Base-by-base conservation (phyloP, 1,284 basidiomycete genomes). In the Apiotrichum gracile region DNA sequence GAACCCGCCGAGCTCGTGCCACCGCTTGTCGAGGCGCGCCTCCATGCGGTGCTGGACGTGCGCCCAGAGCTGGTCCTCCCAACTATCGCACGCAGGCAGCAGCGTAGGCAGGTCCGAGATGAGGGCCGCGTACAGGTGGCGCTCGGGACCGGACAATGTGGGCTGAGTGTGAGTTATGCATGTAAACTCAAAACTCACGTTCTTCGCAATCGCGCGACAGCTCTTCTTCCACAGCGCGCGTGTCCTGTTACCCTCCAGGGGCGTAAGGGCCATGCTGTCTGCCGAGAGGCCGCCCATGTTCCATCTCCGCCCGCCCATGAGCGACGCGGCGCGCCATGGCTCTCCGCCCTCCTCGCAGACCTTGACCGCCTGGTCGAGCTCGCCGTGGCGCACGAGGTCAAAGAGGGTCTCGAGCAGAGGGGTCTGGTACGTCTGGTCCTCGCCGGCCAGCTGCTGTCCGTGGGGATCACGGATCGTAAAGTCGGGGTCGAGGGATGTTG, bases 61-160 rank as follows among this genome's bases (percentile, higher is more conserved):
- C 1, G 89, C 90, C 96, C 94, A 99, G 0, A 97, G 79, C 61
- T 91, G 84, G 67, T 98, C 94, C 69, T 93, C 87, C 92, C 93
- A 99, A 25, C 85, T 87, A 33, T 85, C 77, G 67, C 91, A 93
- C 5, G 88, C 85, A 0, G 85, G 81, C 3, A 81, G 66, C 12
- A 97, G 84, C 8, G 91, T 80, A 7, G 78, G 78, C 0, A 88
- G 82, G 5, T 94, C 91, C 4, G 92, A 92, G 0, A 86, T 85
- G 8, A 98, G 81, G 0, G 91, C 85, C 0, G 92, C 93, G 63
- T 93, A 94, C 0, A 97, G 76, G 1, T 85, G 82, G 16, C 91
- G 83, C 69, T 97, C 93, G 47, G 84, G 80, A 14, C 84, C 78
- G 0, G 87, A 80, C 6, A 96, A 76, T 22, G 79, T 78, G 29